A percentile compares a stretch with the other conserved stretches of the same genome.
These are phyloP conservation scores for Gloeophyllum trabeum DNA, from an alignment of 768 basidiomycete genomes.

Conservation along the genomic window DNA sequence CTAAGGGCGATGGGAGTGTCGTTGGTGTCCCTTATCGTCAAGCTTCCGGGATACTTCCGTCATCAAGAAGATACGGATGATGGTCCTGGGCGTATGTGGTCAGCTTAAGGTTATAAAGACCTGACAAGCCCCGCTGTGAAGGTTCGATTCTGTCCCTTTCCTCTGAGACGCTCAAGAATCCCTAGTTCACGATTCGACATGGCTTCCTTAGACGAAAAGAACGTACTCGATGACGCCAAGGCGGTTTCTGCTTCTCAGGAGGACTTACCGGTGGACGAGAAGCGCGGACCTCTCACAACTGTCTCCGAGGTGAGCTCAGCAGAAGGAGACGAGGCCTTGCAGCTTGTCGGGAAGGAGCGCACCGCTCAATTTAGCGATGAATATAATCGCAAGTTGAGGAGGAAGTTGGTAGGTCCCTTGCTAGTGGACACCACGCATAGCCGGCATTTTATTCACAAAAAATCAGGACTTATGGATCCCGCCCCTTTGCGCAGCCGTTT, in stretches of 20 bases:
- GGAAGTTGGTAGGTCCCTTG: slow-evolving; percentile 39
- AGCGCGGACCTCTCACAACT: slow-evolving; percentile 16
- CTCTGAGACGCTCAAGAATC: no score
- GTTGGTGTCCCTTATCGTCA: no score
- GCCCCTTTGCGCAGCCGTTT: slow-evolving; percentile 49
- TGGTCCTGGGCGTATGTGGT: no score
- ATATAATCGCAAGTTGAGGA: slow-evolving; percentile 41
- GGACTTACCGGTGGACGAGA: slow-evolving; percentile 19
- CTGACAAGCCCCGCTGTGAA: no score
- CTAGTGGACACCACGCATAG: background rate
- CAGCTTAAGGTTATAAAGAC: no score
- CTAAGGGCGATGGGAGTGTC: no score
- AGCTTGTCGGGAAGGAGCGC: slow-evolving; percentile 43
- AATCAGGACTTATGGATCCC: slow-evolving; percentile 40
- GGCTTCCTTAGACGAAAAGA: slow-evolving; percentile 8
- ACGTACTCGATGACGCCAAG: slow-evolving; percentile 6
- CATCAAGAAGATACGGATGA: no score
- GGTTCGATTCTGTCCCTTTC: no score
- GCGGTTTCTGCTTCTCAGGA: slow-evolving; percentile 5
- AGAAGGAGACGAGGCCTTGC: slow-evolving; percentile 49
- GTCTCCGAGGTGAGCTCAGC: slow-evolving; percentile 19
- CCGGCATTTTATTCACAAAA: background rate
- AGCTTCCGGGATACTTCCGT: no score
- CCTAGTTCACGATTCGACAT: no score
- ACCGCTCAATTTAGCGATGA: slow-evolving; percentile 46